These are phyloP conservation scores for Athelia psychrophila DNA, from an alignment of 1,284 basidiomycete species.

Conservation along the genomic window DNA sequence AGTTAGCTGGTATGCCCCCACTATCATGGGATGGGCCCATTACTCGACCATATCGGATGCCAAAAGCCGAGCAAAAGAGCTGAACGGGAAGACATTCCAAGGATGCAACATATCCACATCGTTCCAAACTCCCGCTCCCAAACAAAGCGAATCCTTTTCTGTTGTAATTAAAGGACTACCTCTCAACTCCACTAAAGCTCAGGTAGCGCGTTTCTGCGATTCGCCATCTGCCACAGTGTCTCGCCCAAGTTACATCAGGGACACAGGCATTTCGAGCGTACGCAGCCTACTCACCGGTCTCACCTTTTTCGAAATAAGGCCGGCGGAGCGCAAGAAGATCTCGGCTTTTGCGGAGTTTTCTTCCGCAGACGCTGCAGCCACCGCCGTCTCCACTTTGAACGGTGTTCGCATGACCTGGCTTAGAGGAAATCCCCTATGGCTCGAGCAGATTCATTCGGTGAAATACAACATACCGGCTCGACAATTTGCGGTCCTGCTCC, in stretches of 20 bases:
- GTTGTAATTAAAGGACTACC: constrained; percentile 24
- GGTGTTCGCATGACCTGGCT: constrained; percentile 14
- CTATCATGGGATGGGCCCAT: constrained; percentile 36
- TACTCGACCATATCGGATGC: constrained; percentile 36
- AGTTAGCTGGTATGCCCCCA: constrained; percentile 38
- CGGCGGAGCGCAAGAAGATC: constrained; percentile 9
- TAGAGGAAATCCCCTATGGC: constrained; percentile 17
- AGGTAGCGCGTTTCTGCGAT: constrained; percentile 15
- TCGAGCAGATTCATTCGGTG: constrained; percentile 24
- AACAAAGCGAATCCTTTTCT: constrained; percentile 19
- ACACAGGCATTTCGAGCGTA: constrained; percentile 8
- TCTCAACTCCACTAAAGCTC: constrained; percentile 2
- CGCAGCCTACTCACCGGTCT: constrained; percentile 16
- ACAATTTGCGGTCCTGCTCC: constrained; percentile 23
- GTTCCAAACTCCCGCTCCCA: constrained; percentile 25
- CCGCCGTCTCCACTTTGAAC: constrained; percentile 17
- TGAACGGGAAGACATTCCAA: constrained; percentile 31
- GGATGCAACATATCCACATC: constrained; percentile 33
- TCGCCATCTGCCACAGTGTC: constrained; percentile 16
- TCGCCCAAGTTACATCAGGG: constrained; percentile 9
- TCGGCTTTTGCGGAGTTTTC: constrained; percentile 24
- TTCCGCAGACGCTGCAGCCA: constrained; percentile 17
- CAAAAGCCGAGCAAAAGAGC: constrained; percentile 32
- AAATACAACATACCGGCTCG: constrained; percentile 22
- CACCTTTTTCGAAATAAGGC: constrained; percentile 21